phyloP scores from a whole-genome alignment of 768 basidiomycete genomes.

The Mycena polygramma region DNA sequence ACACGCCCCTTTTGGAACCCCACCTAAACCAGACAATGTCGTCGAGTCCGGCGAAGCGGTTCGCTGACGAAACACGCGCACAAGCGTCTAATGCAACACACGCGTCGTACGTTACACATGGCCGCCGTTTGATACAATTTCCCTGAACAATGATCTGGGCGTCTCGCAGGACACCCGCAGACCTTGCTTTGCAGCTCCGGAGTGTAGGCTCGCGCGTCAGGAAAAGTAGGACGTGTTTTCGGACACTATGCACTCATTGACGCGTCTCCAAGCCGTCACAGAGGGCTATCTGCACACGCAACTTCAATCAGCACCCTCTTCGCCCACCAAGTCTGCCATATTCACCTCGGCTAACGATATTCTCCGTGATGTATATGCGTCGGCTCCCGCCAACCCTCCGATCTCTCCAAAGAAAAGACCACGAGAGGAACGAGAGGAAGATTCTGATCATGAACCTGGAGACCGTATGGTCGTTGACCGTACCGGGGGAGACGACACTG shows the following conservation, averaged over 20 bases:
- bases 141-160: constrained; percentile 22
- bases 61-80: constrained; percentile 45
- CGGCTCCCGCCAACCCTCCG: constrained; percentile 32
- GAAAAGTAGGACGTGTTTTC: constrained; percentile 61
- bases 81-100: constrained; percentile 31
- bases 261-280: constrained; percentile 63
- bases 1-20: neutral
- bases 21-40: constrained; percentile 7
- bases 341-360: constrained; percentile 71
- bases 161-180: constrained; percentile 56
- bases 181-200: constrained; percentile 67
- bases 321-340: constrained; percentile 58
- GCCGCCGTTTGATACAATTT: constrained; percentile 4
- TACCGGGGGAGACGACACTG: constrained; percentile 34
- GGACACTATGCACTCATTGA: constrained; percentile 30
- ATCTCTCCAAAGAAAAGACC: constrained; percentile 52
- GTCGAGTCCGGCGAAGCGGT: constrained; percentile 46
- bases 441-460: constrained; percentile 43
- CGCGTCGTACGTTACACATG: constrained; percentile 28
- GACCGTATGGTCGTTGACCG: constrained; percentile 47
- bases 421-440: constrained; percentile 49
- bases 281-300: constrained; percentile 65
- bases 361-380: constrained; percentile 59
- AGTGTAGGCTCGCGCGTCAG: constrained; percentile 70
- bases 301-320: constrained; percentile 41